Conservation (phyloP, 257 asterid genomes). For the Lycium barbarum region DNA sequence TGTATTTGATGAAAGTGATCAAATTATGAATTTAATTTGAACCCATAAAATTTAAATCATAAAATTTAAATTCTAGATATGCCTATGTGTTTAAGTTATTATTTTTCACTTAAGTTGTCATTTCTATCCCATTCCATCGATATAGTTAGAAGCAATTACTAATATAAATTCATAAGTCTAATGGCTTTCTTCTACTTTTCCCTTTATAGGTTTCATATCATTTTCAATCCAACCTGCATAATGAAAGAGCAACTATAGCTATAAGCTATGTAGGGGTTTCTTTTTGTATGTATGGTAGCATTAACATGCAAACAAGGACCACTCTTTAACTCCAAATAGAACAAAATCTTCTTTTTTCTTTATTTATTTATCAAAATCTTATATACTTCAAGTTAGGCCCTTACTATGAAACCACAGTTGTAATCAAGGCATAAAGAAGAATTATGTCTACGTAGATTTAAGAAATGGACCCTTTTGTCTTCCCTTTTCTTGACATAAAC, state of each 20-base stretch:
- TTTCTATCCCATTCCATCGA: too few species aligned
- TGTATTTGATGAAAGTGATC: too few species aligned
- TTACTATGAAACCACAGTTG: background rate
- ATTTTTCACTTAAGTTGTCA: too few species aligned
- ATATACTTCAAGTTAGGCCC: background rate
- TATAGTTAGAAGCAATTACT: too few species aligned
- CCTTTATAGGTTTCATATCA: constrained; percentile 23
- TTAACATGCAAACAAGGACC: constrained; percentile 28
- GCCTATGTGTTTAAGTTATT: too few species aligned
- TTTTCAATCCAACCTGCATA: constrained; percentile 17
- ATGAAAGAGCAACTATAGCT: background rate
- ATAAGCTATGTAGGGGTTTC: background rate
- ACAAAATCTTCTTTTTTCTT: constrained; percentile 4
- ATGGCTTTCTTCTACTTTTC: background rate
- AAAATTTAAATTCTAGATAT: too few species aligned
- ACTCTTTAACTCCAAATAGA: background rate
- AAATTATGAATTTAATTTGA: too few species aligned
- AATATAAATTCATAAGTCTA: background rate
- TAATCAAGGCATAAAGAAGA: background rate
- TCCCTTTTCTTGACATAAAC: constrained; percentile 24
- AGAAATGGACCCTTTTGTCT: constrained; percentile 16
- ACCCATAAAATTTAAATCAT: too few species aligned
- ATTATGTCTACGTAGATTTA: background rate
- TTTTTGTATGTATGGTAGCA: constrained; percentile 26
- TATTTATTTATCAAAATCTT: too few species aligned